Evolutionary conservation across 768 basidiomycete species (phyloP).

Genomic region (Kwoniella europaea): DNA sequence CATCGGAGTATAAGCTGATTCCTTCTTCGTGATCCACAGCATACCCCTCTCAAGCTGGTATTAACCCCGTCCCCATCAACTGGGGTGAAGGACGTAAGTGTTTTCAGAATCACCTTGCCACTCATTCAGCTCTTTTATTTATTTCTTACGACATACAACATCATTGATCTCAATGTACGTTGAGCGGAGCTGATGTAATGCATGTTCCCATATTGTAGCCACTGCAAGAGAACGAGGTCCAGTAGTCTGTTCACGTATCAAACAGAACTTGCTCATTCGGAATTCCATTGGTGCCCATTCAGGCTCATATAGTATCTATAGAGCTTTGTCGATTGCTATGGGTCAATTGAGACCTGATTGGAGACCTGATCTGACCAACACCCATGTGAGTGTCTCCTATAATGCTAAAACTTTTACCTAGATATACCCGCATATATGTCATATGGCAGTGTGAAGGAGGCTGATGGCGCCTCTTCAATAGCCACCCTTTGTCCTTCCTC

Average conservation of each 20-base stretch:
- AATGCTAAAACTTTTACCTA: background rate
- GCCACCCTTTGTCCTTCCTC: slow-evolving; percentile 79
- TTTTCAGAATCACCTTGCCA: background rate
- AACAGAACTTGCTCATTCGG: slow-evolving; percentile 67
- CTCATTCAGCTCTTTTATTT: no score
- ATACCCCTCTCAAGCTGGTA: slow-evolving; percentile 92
- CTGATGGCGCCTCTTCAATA: slow-evolving; percentile 50
- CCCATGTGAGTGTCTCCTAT: slow-evolving; percentile 34
- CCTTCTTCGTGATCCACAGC: slow-evolving; percentile 57
- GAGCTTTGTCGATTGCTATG: slow-evolving; percentile 88
- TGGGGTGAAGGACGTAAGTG: slow-evolving; percentile 71
- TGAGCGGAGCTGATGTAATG: background rate
- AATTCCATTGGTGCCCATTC: slow-evolving; percentile 94
- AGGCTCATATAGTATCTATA: slow-evolving; percentile 92
- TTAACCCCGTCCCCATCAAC: slow-evolving; percentile 73
- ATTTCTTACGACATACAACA: no score
- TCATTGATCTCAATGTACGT: no score
- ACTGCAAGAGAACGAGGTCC: slow-evolving; percentile 73
- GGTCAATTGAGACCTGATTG: slow-evolving; percentile 56
- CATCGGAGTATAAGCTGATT: background rate
- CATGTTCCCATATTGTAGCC: slow-evolving; percentile 49
- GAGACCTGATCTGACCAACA: slow-evolving; percentile 55
- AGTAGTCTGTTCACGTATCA: slow-evolving; percentile 83
- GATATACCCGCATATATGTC: background rate
- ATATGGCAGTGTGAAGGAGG: background rate